A percentile compares a stretch with the other conserved stretches of the same genome.
phyloP scores from a whole-genome alignment of 176 grass and related monocot species.

The Guadua angustifolia region DNA sequence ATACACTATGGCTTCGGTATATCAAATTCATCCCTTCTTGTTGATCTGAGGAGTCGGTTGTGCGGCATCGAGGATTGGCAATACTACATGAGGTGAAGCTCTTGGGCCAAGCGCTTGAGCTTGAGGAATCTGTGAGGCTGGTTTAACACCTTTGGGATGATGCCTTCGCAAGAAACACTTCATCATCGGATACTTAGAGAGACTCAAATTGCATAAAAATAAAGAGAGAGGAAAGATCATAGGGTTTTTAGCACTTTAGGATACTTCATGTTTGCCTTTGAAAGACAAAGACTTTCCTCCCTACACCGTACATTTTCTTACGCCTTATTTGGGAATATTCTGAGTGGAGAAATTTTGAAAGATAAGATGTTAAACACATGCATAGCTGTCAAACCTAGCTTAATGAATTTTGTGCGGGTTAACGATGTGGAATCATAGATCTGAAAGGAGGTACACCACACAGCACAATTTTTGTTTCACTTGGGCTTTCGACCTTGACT shows the following conservation, averaged over 20 bases:
- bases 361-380: neutral
- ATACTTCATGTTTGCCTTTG: neutral
- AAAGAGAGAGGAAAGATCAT: neutral
- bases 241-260: neutral
- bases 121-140: neutral
- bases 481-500: neutral
- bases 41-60: neutral
- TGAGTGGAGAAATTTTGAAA: neutral
- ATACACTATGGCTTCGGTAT: slow-evolving; percentile 74
- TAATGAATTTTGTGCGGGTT: too few relatives aligned
- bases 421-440: slow-evolving; percentile 21
- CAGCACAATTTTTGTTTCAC: neutral
- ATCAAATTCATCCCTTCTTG: slow-evolving; percentile 62
- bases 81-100: neutral
- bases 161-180: neutral
- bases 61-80: neutral
- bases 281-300: neutral
- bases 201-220: neutral
- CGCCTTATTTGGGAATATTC: neutral
- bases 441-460: slow-evolving; percentile 29
- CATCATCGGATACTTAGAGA: slow-evolving; percentile 30
- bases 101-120: neutral
- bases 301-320: neutral
- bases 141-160: neutral
- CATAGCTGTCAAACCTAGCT: neutral